Evolutionary conservation across 768 basidiomycete species (phyloP).

Genomic region (Tulasnella sp.): DNA sequence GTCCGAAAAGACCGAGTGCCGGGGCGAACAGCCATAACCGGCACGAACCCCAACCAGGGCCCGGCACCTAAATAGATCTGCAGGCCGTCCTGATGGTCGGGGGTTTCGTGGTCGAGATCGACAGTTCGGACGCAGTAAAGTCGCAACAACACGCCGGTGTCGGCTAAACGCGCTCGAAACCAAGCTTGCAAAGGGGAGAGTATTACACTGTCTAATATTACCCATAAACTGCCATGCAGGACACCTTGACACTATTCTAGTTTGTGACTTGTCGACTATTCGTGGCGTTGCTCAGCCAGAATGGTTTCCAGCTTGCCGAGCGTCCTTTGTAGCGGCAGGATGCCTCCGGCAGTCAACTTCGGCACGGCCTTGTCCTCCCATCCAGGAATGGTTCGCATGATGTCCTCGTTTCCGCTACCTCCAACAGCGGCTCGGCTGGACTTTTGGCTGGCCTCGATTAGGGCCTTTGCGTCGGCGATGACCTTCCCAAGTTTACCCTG

Average conservation of each 20-base stretch:
- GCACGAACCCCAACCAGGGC: not conserved
- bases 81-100: not conserved
- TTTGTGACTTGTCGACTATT: not conserved
- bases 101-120: not conserved
- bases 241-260: not conserved
- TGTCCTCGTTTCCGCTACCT: slow-evolving; percentile 34
- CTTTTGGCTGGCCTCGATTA: slow-evolving; percentile 46
- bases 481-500: slow-evolving; percentile 64
- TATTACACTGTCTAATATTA: not conserved
- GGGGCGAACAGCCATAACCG: not conserved
- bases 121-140: not conserved
- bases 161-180: not conserved
- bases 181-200: no score
- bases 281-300: not conserved
- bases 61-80: not conserved
- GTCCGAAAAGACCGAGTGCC: not conserved
- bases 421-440: not conserved
- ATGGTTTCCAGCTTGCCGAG: slow-evolving; percentile 56
- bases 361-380: slow-evolving; percentile 58
- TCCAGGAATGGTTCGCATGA: slow-evolving; percentile 38
- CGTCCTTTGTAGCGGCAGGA: slow-evolving; percentile 72
- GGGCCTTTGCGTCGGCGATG: slow-evolving; percentile 52
- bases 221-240: not conserved
- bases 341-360: slow-evolving; percentile 72
- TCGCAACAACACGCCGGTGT: not conserved